phyloP scores from a whole-genome alignment of 108 stramenopile species.

The Skeletonema tropicum region DNA sequence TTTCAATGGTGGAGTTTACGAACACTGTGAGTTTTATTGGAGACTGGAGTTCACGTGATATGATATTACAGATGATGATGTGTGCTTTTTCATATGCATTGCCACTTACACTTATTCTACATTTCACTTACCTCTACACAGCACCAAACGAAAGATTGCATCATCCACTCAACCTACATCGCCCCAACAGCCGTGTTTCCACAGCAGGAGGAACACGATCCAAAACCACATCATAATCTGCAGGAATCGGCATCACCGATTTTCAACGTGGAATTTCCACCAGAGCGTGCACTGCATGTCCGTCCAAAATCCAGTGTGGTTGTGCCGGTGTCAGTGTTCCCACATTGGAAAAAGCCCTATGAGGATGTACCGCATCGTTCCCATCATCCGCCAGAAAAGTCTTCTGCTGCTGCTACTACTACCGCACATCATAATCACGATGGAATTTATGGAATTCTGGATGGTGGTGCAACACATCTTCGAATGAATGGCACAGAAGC shows the following conservation, averaged over 20 bases:
- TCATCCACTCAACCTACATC: constrained; percentile 43
- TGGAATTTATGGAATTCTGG: neutral
- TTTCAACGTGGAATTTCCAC: constrained; percentile 16
- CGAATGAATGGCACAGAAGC: constrained; percentile 5
- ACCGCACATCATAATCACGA: too few species aligned
- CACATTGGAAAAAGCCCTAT: constrained; percentile 31
- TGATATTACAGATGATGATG: neutral
- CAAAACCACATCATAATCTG: neutral
- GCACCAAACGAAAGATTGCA: constrained; percentile 29
- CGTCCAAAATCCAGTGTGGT: constrained; percentile 23
- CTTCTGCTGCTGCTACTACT: too few species aligned
- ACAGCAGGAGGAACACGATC: neutral
- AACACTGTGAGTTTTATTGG: constrained; percentile 42
- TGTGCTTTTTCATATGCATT: neutral
- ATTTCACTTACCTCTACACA: constrained; percentile 8
- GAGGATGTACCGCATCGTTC: constrained; percentile 3
- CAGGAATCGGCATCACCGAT: constrained; percentile 11
- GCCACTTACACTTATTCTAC: constrained; percentile 4
- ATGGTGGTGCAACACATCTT: constrained; percentile 1
- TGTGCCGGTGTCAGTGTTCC: constrained; percentile 43
- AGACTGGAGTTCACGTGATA: neutral
- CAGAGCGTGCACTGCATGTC: constrained; percentile 24
- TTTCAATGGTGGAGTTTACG: constrained; percentile 41
- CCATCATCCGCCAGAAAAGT: constrained; percentile 6
- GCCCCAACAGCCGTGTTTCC: constrained; percentile 46